Evolutionary conservation across 495 filamentous ascomycete species (phyloP).

Genomic region (Podospora comata): DNA sequence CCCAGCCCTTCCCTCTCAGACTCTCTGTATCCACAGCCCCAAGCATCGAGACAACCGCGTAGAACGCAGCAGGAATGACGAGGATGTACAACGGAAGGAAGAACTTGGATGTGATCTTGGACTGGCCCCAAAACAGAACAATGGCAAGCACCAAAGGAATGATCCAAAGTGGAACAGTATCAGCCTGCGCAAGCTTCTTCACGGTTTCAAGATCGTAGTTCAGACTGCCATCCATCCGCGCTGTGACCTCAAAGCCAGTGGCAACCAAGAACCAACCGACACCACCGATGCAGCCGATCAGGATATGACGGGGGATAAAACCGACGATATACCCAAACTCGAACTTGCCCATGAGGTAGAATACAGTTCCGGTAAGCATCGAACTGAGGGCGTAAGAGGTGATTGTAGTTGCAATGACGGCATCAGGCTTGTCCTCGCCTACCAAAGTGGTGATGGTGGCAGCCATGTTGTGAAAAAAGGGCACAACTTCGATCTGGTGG

Average conservation of each 20-base stretch:
- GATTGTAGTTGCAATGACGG: slow-evolving; percentile 89
- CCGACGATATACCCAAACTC: slow-evolving; percentile 86
- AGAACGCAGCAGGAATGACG: slow-evolving; percentile 74
- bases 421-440: slow-evolving; percentile 74
- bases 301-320: slow-evolving; percentile 92
- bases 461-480: slow-evolving; percentile 97
- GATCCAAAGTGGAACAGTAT: slow-evolving; percentile 79
- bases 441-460: slow-evolving; percentile 76
- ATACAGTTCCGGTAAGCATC: slow-evolving; percentile 82
- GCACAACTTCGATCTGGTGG: slow-evolving; percentile 83
- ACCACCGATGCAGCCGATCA: slow-evolving; percentile 96
- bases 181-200: slow-evolving; percentile 61
- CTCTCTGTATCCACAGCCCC: slow-evolving; percentile 58
- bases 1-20: slow-evolving; percentile 74
- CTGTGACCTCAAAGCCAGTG: slow-evolving; percentile 93
- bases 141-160: slow-evolving; percentile 75
- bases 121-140: slow-evolving; percentile 70
- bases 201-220: slow-evolving; percentile 75
- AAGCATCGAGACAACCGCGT: slow-evolving; percentile 67
- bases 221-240: slow-evolving; percentile 77
- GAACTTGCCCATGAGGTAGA: slow-evolving; percentile 83
- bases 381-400: slow-evolving; percentile 88
- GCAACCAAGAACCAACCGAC: slow-evolving; percentile 94
- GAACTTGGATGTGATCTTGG: slow-evolving; percentile 70
- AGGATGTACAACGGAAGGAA: slow-evolving; percentile 87